phyloP scores from a whole-genome alignment of 2,329 filamentous ascomycete genomes.

The Ophiostoma perfectum region DNA sequence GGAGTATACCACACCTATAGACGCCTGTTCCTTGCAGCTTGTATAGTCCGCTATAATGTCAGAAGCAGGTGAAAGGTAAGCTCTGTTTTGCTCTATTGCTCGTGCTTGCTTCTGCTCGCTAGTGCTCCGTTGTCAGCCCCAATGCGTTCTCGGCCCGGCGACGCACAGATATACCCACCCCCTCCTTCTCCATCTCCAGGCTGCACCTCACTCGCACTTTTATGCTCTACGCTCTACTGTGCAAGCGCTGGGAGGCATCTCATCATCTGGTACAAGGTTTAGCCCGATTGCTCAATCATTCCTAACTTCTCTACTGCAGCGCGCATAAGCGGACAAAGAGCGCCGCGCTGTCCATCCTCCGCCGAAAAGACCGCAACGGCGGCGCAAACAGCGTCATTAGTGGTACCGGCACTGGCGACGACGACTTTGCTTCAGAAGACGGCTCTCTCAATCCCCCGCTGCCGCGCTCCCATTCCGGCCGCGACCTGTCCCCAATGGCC shows the following conservation, averaged over 20 bases:
- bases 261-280: too few species aligned
- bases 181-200: background rate
- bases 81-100: background rate
- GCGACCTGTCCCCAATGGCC: constrained; percentile 20
- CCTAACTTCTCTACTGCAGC: constrained; percentile 12
- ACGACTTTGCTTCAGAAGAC: constrained; percentile 46
- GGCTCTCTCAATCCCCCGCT: constrained; percentile 33
- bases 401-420: constrained; percentile 44
- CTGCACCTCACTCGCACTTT: background rate
- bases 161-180: constrained; percentile 2
- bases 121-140: background rate
- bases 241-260: too few species aligned
- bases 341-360: constrained; percentile 49
- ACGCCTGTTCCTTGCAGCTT: too few species aligned
- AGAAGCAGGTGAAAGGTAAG: constrained; percentile 7
- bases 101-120: too few species aligned
- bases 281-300: background rate
- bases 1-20: background rate
- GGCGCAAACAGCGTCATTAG: constrained; percentile 45
- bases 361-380: constrained; percentile 42
- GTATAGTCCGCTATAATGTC: background rate
- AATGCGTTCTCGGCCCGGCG: background rate
- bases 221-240: background rate
- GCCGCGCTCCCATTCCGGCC: constrained; percentile 31
- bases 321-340: constrained; percentile 52